Evolutionary conservation across 768 basidiomycete genomes (phyloP), one percentile per base, ranked within the genome.

Genomic region (Termitomyces sp.): DNA sequence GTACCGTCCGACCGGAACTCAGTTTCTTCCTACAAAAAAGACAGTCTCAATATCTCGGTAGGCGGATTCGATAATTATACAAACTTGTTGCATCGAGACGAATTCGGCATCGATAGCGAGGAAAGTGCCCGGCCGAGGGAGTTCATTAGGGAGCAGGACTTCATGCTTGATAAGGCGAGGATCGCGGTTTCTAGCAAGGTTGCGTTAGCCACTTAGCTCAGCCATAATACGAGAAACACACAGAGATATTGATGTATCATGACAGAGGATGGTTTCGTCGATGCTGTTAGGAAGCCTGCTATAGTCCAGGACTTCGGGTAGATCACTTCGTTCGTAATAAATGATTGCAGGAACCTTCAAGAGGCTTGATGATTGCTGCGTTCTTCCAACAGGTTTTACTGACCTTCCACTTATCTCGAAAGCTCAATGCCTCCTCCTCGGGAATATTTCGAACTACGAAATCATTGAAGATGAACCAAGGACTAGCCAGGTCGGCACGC

Each of bases 61-160:
- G 46, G 25, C 19, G 51, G 16, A 54, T 25, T 49, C 32, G 6
- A 44, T 39, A 46, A 61, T 3, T 28, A 32, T 53, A 48, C 64
- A 46, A 59, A 89, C 92, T 77, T 94, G 91, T 69, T 98, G 94
- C 83, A 99, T 90, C 5, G 87, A 89, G 23, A 99, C 96, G 66
- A 99, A 99, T 66, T 99, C 96, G 1, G 96, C 95, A 65, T 99
- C 97, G 59, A 99, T 98, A 3, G 96, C 87, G 37, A 99, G 86
- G 41, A 96, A 73, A 5, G 89, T 95, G 12, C 94, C 97, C 5
- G 88, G 86, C 55, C 73, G 80, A 0, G 96, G 95, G 8, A 97
- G 70, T 69, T 99, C 97, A 16, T 86, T 82, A 19, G 74, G 73
- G 14, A 74, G 71, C 28, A 98, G 73, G 30, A 81, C 79, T 61